A percentile compares a stretch with the other conserved stretches of the same genome.
These are phyloP conservation scores for Cicer judaicum DNA, from an alignment of 306 rosid genomes.

Conservation along the genomic window DNA sequence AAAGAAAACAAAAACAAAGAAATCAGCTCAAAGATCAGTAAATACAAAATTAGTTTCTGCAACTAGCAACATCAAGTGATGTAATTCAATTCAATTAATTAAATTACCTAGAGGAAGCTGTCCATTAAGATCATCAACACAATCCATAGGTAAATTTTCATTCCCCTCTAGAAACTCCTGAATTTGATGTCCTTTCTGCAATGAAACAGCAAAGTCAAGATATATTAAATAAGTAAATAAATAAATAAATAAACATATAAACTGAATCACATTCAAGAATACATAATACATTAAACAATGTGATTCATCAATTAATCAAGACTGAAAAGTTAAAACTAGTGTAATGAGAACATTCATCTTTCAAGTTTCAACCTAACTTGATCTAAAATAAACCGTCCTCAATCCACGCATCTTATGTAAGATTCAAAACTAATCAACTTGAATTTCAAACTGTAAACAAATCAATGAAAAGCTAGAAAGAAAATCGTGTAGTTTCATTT, in stretches of 20 bases:
- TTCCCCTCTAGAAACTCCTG: slow-evolving; percentile 53
- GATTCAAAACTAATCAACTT: slow-evolving; percentile 38
- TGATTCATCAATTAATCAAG: not conserved
- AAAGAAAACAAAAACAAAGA: not conserved
- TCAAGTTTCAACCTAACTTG: slow-evolving; percentile 23
- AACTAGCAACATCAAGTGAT: slow-evolving; percentile 32
- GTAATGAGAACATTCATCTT: not conserved
- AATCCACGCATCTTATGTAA: slow-evolving; percentile 35
- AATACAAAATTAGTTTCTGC: slow-evolving; percentile 10
- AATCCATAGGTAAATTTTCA: slow-evolving; percentile 47
- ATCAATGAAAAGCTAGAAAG: slow-evolving; percentile 6
- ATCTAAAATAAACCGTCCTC: slow-evolving; percentile 24
- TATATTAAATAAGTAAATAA: not conserved
- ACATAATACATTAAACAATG: slow-evolving; percentile 28
- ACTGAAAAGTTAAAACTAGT: not conserved
- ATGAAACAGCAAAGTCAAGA: slow-evolving; percentile 23
- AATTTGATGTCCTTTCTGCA: slow-evolving; percentile 54
- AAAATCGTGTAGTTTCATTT: slow-evolving; percentile 35
- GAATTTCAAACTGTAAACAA: slow-evolving; percentile 33
- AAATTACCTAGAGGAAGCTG: slow-evolving; percentile 67
- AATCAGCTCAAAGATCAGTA: slow-evolving; percentile 8
- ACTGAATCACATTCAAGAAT: slow-evolving; percentile 6
- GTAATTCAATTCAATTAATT: slow-evolving; percentile 9
- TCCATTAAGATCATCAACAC: slow-evolving; percentile 48
- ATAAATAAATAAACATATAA: not conserved